Evolutionary conservation across 176 grass and related monocot genomes (phyloP).

Genomic region (Tillandsia leiboldiana): DNA sequence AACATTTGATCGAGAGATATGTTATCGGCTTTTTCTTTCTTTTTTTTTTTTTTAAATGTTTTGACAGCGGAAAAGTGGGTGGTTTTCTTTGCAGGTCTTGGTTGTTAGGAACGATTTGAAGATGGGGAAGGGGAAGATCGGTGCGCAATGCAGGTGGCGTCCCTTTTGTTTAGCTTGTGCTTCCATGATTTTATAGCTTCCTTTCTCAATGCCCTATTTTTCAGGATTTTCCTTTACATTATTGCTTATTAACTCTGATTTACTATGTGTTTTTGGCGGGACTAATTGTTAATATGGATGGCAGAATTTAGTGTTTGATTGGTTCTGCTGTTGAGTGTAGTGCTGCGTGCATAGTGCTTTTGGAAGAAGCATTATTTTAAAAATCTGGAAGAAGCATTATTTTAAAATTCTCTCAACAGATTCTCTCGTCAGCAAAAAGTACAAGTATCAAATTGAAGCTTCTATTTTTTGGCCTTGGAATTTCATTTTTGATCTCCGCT

Average conservation of each 20-base stretch:
- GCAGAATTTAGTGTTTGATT: too few species aligned
- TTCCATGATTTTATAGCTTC: not conserved
- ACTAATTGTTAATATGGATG: too few species aligned
- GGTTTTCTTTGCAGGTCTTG: conserved; percentile 36
- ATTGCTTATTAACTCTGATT: not conserved
- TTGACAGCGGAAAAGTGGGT: not conserved
- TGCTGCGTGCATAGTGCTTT: too few species aligned
- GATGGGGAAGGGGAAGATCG: conserved; percentile 99
- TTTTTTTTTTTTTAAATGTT: conserved; percentile 4
- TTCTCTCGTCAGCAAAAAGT: too few species aligned
- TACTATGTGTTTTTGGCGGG: too few species aligned
- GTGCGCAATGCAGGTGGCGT: conserved; percentile 81
- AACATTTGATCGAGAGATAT: not conserved
- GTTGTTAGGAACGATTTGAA: conserved; percentile 96
- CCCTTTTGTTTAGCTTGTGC: not conserved
- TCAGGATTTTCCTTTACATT: not conserved
- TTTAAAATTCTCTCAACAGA: too few species aligned
- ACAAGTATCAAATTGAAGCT: too few species aligned
- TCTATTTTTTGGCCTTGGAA: too few species aligned
- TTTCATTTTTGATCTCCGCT: too few species aligned
- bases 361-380: too few species aligned
- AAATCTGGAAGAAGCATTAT: too few species aligned
- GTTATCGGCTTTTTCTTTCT: not conserved
- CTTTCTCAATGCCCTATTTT: not conserved
- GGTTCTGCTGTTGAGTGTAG: too few species aligned